A percentile compares a stretch with the other conserved stretches of the same genome.
These are phyloP conservation scores for Trebouxia sp. DNA, from an alignment of 139 green algal species.

Conservation along the genomic window DNA sequence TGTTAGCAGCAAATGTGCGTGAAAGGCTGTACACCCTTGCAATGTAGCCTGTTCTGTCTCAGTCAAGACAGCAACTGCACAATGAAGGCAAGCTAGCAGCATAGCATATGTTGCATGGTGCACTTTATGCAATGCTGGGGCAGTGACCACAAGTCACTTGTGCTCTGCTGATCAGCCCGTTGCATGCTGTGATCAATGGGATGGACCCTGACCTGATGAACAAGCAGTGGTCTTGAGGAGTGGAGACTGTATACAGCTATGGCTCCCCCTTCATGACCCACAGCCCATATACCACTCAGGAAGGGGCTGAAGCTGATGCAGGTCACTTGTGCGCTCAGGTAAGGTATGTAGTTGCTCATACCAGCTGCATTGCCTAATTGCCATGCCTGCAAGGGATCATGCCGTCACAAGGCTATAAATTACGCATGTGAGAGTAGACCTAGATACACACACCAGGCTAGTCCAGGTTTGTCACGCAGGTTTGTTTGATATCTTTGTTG, in stretches of 20 bases:
- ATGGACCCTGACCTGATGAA: background rate
- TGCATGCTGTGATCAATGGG: background rate
- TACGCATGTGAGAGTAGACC: too few species aligned
- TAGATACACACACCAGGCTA: background rate
- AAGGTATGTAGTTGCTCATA: background rate
- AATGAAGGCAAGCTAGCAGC: too few species aligned
- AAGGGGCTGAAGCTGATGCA: constrained; percentile 10
- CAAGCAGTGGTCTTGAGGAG: background rate
- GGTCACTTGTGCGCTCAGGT: background rate
- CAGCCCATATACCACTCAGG: background rate
- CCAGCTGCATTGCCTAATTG: background rate
- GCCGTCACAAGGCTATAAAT: too few species aligned
- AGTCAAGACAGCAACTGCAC: too few species aligned
- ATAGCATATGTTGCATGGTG: too few species aligned
- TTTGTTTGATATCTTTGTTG: too few species aligned
- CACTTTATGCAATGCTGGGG: too few species aligned
- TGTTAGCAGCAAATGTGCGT: too few species aligned
- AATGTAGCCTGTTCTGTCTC: too few species aligned
- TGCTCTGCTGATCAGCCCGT: background rate
- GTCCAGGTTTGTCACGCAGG: background rate
- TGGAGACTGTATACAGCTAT: background rate
- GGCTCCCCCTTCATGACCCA: background rate
- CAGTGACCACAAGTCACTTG: background rate
- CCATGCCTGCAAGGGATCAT: constrained; percentile 17
- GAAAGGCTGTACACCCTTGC: too few species aligned